These are phyloP conservation scores for Fusarium anguioides DNA, from an alignment of 2,329 filamentous ascomycete genomes.

Conservation along the genomic window DNA sequence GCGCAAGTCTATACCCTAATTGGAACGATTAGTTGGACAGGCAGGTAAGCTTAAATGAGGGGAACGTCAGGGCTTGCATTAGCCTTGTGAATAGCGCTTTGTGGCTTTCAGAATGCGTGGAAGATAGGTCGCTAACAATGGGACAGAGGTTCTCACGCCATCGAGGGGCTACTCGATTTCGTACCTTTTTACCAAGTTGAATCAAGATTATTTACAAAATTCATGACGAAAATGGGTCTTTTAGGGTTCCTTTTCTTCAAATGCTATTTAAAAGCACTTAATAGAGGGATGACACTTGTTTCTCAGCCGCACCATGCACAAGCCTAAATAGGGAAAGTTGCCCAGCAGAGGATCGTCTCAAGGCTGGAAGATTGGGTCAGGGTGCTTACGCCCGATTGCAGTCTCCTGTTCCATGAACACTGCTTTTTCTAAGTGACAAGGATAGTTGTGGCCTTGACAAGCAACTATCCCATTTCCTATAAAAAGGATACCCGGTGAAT, in stretches of 20 bases:
- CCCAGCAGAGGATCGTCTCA: not conserved
- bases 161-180: not conserved
- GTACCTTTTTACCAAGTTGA: no score
- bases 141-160: not conserved
- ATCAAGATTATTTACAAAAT: not conserved
- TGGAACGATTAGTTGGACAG: not conserved
- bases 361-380: not conserved
- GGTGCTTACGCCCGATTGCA: conserved; percentile 3
- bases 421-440: no score
- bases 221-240: no score
- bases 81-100: not conserved
- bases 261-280: no score
- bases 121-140: not conserved
- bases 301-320: conserved; percentile 18
- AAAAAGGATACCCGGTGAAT: no score
- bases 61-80: conserved; percentile 8
- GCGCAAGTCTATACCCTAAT: not conserved
- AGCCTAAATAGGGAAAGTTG: not conserved
- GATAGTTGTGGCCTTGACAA: no score
- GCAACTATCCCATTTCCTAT: no score
- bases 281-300: not conserved
- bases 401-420: no score
- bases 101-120: not conserved
- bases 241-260: no score
- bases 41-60: not conserved